phyloP scores from a whole-genome alignment of 148 eudicot species.

The Pouteria glomerata region DNA sequence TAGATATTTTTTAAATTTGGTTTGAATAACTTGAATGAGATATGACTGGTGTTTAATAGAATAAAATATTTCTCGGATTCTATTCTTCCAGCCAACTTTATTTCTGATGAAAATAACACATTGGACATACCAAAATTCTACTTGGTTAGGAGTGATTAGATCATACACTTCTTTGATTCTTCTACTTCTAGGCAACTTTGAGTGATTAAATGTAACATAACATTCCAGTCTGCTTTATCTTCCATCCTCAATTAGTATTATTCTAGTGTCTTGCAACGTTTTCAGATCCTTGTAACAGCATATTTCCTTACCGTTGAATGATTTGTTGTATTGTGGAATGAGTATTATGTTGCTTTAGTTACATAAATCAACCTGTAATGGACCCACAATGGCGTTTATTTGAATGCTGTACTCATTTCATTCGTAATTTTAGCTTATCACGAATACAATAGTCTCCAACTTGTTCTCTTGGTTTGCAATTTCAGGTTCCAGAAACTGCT shows the following conservation, averaged over 20 bases:
- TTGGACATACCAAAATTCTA: neutral
- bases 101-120: neutral
- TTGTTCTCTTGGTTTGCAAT: neutral
- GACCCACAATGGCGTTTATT: neutral
- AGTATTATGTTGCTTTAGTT: neutral
- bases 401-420: neutral
- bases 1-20: no score
- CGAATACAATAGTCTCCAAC: neutral
- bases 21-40: neutral
- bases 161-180: no score
- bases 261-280: no score
- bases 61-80: no score
- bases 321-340: neutral
- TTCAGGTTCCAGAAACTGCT: conserved; percentile 10
- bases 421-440: neutral
- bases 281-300: no score
- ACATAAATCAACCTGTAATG: neutral
- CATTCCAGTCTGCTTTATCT: neutral
- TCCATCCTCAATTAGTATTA: no score
- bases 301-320: no score
- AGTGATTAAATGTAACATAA: no score
- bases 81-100: neutral
- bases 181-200: no score
- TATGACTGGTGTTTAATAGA: neutral
- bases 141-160: neutral